A percentile compares a stretch with the other conserved stretches of the same genome.
Conservation (phyloP, 83 land plant genomes). For the Thuja plicata region DNA sequence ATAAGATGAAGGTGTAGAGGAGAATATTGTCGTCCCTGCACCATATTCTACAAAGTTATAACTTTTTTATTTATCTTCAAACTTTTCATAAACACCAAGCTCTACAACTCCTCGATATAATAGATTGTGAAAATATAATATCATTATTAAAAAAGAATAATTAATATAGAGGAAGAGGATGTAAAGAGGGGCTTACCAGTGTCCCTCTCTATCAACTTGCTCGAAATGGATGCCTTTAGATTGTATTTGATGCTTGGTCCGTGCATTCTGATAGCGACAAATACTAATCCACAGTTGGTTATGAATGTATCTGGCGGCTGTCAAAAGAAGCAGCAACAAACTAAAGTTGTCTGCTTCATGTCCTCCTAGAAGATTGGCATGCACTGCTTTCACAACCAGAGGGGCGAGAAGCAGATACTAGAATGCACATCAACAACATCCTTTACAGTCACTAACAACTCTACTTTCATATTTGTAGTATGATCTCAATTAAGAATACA, state of each 20-base stretch:
- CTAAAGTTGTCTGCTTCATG: constrained; percentile 1
- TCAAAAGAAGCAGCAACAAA: constrained; percentile 12
- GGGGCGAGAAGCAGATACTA: constrained; percentile 44
- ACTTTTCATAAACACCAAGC: too few species aligned
- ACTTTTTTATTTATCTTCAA: not conserved
- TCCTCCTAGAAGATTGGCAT: constrained; percentile 12
- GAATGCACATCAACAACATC: not conserved
- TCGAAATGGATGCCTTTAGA: constrained; percentile 41
- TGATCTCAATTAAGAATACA: not conserved
- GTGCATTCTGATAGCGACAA: constrained; percentile 41
- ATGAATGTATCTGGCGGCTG: constrained; percentile 21
- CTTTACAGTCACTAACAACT: too few species aligned
- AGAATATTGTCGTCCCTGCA: constrained; percentile 69
- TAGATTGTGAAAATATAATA: too few species aligned
- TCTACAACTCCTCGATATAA: too few species aligned
- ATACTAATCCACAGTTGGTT: constrained; percentile 37
- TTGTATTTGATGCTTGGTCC: constrained; percentile 34
- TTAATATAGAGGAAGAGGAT: too few species aligned
- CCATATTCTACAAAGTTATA: not conserved
- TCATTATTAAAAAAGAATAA: too few species aligned
- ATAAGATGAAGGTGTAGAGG: constrained; percentile 26
- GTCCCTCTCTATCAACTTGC: constrained; percentile 47
- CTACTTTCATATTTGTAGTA: too few species aligned
- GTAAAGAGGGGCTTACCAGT: constrained; percentile 27
- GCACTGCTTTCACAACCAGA: constrained; percentile 16